A percentile compares a stretch with the other conserved stretches of the same genome.
Conservation (phyloP, 169 alveolate species). For the Eimeria sp. region DNA sequence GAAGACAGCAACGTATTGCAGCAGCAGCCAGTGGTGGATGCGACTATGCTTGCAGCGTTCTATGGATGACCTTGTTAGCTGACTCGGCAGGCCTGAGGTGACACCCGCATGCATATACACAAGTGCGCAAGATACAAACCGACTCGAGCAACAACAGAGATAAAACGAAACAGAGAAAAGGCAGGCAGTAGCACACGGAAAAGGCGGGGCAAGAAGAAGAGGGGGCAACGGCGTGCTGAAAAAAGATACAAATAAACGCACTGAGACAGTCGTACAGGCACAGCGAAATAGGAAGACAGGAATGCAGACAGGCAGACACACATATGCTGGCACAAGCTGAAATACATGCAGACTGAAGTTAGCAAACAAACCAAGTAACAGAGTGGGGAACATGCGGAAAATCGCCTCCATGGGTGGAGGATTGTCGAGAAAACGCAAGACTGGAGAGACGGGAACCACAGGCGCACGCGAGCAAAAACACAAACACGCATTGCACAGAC, state of each 20-base stretch:
- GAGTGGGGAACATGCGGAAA: not conserved
- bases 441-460: not conserved
- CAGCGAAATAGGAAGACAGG: not conserved
- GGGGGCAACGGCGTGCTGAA: too few relatives aligned
- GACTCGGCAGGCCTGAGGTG: slow-evolving; percentile 71
- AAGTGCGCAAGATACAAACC: not conserved
- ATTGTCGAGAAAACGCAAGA: not conserved
- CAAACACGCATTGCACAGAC: not conserved
- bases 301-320: not conserved
- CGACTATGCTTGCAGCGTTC: slow-evolving; percentile 59
- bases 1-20: slow-evolving; percentile 69
- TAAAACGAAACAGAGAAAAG: not conserved
- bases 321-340: not conserved
- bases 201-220: not conserved
- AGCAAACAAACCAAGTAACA: not conserved
- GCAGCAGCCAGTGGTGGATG: slow-evolving; percentile 79
- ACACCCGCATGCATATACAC: not conserved
- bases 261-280: not conserved
- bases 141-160: not conserved
- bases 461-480: not conserved
- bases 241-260: not conserved
- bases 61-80: slow-evolving; percentile 46
- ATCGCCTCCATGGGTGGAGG: not conserved
- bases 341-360: not conserved
- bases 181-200: not conserved